These are phyloP conservation scores for Kazachstania martiniae DNA, from an alignment of 805 yeast genomes.

Conservation along the genomic window DNA sequence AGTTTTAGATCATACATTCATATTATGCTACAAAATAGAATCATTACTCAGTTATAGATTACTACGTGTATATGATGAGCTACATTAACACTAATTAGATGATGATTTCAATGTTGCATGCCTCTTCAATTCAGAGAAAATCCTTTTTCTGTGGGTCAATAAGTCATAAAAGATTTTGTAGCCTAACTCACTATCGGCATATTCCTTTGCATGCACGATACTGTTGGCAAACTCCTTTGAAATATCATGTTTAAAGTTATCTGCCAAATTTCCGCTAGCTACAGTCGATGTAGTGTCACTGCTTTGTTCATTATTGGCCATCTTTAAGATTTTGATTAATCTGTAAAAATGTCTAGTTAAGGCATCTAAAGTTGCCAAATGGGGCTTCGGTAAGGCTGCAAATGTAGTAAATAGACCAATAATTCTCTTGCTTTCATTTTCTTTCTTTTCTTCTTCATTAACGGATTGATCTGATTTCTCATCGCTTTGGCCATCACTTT, in stretches of 20 bases:
- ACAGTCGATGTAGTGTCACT: neutral
- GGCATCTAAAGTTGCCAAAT: conserved; percentile 72
- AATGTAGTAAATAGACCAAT: conserved; percentile 57
- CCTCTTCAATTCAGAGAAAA: conserved; percentile 53
- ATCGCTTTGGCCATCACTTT: no score
- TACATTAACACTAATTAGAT: no score
- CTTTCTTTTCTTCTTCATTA: conserved; percentile 1
- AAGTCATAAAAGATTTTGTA: conserved; percentile 51
- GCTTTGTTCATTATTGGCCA: conserved; percentile 27
- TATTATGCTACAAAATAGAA: no score
- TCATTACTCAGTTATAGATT: no score
- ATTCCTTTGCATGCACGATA: conserved; percentile 35
- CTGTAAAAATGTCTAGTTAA: conserved; percentile 66
- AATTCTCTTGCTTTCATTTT: conserved; percentile 33
- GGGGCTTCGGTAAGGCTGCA: conserved; percentile 55
- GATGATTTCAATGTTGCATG: conserved; percentile 7
- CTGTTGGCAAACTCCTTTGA: conserved; percentile 59
- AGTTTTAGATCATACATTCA: no score
- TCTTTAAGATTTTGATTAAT: conserved; percentile 41
- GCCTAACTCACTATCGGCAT: conserved; percentile 50
- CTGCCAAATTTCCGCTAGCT: conserved; percentile 13
- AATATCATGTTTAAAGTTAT: conserved; percentile 35
- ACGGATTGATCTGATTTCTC: no score
- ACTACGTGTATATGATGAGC: no score
- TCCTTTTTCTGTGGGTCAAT: conserved; percentile 43